A percentile compares a stretch with the other conserved stretches of the same genome.
Conservation (phyloP, 148 eudicot genomes). For the Drosera capensis region DNA sequence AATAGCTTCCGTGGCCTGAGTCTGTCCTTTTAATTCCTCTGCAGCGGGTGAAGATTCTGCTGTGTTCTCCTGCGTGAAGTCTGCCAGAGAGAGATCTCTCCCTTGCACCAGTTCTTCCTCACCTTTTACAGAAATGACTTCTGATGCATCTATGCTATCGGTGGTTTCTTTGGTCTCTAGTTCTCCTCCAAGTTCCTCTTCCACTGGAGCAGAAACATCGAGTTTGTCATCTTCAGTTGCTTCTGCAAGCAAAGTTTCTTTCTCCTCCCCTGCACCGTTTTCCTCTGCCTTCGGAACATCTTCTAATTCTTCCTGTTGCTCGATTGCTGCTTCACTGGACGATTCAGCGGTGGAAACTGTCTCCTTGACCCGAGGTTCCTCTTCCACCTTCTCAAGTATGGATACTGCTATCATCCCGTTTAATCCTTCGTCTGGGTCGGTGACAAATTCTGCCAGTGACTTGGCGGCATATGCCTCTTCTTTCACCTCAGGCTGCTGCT, state of each 20-base stretch:
- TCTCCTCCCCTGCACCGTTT: neutral
- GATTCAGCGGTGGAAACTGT: too few relatives aligned
- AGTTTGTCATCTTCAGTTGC: neutral
- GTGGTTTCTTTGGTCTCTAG: conserved; percentile 3
- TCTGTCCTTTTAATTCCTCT: conserved; percentile 8
- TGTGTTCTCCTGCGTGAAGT: conserved; percentile 2
- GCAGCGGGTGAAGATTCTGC: conserved; percentile 5
- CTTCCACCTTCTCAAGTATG: too few relatives aligned
- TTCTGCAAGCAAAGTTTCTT: neutral
- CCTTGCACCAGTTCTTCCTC: conserved; percentile 2
- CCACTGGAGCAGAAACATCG: neutral
- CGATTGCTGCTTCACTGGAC: too few relatives aligned
- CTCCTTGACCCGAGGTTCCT: too few relatives aligned
- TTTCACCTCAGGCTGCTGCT: too few relatives aligned
- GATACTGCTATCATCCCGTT: too few relatives aligned
- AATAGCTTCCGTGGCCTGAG: conserved; percentile 7
- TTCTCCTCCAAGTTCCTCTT: neutral
- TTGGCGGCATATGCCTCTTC: neutral
- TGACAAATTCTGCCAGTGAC: too few relatives aligned
- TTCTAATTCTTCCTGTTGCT: too few relatives aligned
- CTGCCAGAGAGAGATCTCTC: neutral
- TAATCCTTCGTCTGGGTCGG: too few relatives aligned
- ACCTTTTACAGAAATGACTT: neutral
- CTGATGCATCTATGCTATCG: conserved; percentile 3
- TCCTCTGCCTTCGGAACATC: neutral